Evolutionary conservation across 352 stramenopile species (phyloP).

Genomic region (Plasmopara halstedii): DNA sequence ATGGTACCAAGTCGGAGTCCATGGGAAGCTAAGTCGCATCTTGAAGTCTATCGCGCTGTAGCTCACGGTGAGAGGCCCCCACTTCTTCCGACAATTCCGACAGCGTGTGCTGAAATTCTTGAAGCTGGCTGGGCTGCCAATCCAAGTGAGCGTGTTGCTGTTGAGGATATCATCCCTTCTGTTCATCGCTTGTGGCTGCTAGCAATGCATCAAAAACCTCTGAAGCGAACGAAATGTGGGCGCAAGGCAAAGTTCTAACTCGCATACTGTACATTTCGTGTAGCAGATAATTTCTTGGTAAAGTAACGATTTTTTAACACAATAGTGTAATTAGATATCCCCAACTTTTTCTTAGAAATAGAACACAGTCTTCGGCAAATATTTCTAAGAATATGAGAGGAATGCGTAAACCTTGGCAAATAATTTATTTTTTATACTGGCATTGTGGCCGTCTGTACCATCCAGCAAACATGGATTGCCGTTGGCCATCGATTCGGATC

Average conservation of each 20-base stretch:
- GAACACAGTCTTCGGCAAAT: too few relatives aligned
- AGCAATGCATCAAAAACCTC: conserved; percentile 63
- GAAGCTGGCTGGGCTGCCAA: conserved; percentile 65
- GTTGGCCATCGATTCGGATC: too few relatives aligned
- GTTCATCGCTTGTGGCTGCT: conserved; percentile 74
- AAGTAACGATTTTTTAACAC: too few relatives aligned
- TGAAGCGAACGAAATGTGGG: conserved; percentile 53
- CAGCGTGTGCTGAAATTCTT: conserved; percentile 64
- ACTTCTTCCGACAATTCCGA: conserved; percentile 58
- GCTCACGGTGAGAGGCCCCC: conserved; percentile 64
- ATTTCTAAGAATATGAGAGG: too few relatives aligned
- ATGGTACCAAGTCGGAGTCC: conserved; percentile 69
- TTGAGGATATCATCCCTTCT: conserved; percentile 67
- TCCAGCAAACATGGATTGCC: too few relatives aligned
- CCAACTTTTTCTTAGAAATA: too few relatives aligned
- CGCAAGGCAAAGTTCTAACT: not conserved
- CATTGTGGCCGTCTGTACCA: too few relatives aligned
- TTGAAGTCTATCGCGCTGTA: conserved; percentile 75
- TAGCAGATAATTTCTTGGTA: too few relatives aligned
- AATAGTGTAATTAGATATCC: too few relatives aligned
- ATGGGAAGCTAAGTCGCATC: conserved; percentile 64
- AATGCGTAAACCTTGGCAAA: too few relatives aligned
- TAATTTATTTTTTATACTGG: too few relatives aligned
- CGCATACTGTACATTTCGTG: too few relatives aligned
- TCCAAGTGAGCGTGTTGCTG: conserved; percentile 57